Base-by-base conservation (phyloP, 371 early-diverging fungal species). In the Homolaphlyctis polyrhiza region DNA sequence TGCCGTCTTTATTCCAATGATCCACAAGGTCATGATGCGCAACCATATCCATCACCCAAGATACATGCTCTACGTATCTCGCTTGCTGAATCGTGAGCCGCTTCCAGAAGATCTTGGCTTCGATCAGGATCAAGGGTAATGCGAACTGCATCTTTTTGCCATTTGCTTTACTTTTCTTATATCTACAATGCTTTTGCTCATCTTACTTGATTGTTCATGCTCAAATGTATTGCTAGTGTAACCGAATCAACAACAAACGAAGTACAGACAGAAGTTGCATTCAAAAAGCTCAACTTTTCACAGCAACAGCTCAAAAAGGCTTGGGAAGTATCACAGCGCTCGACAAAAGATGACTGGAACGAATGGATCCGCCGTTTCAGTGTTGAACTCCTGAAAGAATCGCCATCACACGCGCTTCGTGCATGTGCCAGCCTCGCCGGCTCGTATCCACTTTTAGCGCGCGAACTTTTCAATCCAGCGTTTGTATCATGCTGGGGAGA, bases 401-500 rank as follows among this genome's bases (percentile, higher is more conserved):
- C 98, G 3, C 95, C 99, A 1, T 94, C 95, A 0, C 94, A 92
- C 54, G 91, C 98, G 0, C 85, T 98, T 35, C 83, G 98, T 57
- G 94, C 97, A 0, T 97, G 97, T 68, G 88, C 88, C 6, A 75
- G 77, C 61, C 81, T 98, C 63, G 96, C 96, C 0, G 80, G 85
- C 48, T 84, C 84, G 6, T 91, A 95, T 70, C 84, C 88, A 35
- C 91, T 90, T 11, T 79, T 98, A 16, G 89, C 95, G 23, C 78
- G 90, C 30, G 95, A 96, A 64, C 84, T 98, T 3, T 98, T 98
- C 78, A 97, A 97, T 74, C 95, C 95, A 0, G 95, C 91, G 8
- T 98, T 98, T 77, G 93, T 96, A 1, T 95, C 97, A 8, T 97
- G 97, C 74, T 98, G 96, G 96, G 83, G 88, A 30, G 95, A 94